These are phyloP conservation scores for Erysiphe pulchra DNA, from an alignment of 2,329 filamentous ascomycete species.

Conservation along the genomic window DNA sequence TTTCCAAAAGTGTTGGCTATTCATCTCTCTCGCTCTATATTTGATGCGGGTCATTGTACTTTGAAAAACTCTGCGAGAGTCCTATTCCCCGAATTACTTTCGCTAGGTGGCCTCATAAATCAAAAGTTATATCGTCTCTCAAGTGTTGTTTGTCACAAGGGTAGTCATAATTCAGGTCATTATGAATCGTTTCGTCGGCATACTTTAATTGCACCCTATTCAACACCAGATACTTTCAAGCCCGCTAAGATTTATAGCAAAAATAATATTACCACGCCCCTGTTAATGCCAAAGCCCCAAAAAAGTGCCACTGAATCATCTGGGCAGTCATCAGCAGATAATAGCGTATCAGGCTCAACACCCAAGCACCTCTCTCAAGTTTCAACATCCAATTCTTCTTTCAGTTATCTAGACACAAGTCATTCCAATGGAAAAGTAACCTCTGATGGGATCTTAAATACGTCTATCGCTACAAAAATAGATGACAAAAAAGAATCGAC, in stretches of 20 bases:
- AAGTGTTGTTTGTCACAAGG: constrained; percentile 78
- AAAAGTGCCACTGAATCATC: constrained; percentile 15
- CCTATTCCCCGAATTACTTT: constrained; percentile 64
- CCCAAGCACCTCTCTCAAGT: constrained; percentile 10
- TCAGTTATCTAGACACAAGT: constrained; percentile 2
- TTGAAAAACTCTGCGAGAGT: constrained; percentile 92
- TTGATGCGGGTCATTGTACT: constrained; percentile 48
- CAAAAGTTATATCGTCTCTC: constrained; percentile 64
- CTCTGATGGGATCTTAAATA: constrained; percentile 1
- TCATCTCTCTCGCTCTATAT: constrained; percentile 83
- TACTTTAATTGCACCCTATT: constrained; percentile 51
- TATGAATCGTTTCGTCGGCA: constrained; percentile 92
- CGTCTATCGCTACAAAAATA: constrained; percentile 3
- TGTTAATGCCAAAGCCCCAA: constrained; percentile 9
- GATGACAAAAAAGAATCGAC: constrained; percentile 11
- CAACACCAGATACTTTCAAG: constrained; percentile 59
- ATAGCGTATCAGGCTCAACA: constrained; percentile 8
- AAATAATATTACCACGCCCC: constrained; percentile 7
- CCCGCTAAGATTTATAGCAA: constrained; percentile 38
- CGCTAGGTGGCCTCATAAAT: constrained; percentile 54
- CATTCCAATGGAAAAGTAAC: background rate
- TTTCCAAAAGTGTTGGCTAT: constrained; percentile 83
- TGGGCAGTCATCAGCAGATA: constrained; percentile 6
- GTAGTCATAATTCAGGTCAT: constrained; percentile 84
- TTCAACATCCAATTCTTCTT: constrained; percentile 7